Percentiles rank a stretch among this genome's conserved stretches.
Evolutionary conservation across 2,329 filamentous ascomycete genomes (phyloP).

Genomic region (Aulographum hederae): DNA sequence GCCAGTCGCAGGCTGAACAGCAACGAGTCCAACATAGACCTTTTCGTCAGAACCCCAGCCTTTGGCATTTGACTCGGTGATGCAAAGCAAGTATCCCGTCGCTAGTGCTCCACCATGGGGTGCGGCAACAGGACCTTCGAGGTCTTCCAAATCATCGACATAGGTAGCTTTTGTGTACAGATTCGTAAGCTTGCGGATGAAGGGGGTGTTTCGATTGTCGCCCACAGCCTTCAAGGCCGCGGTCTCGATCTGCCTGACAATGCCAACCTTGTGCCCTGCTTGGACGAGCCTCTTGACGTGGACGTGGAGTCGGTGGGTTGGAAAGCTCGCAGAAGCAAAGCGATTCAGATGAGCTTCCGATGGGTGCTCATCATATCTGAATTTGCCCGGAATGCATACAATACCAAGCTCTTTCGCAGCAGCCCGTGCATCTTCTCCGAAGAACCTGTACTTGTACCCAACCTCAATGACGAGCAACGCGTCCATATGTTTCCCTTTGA

Average conservation of each 20-base stretch:
- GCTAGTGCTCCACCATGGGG: constrained; percentile 35
- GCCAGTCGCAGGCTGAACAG: constrained; percentile 87
- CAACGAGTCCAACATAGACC: constrained; percentile 77
- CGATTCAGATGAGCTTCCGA: constrained; percentile 84
- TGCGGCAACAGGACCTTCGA: constrained; percentile 43
- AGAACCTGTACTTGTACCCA: constrained; percentile 95
- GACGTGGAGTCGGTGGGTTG: constrained; percentile 75
- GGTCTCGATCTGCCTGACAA: constrained; percentile 87
- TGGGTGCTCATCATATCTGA: constrained; percentile 81
- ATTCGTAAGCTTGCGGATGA: constrained; percentile 83
- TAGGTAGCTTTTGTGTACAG: constrained; percentile 98
- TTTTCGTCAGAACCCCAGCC: constrained; percentile 78
- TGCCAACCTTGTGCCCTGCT: constrained; percentile 88
- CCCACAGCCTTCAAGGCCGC: constrained; percentile 89
- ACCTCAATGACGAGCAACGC: constrained; percentile 86
- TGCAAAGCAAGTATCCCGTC: constrained; percentile 79
- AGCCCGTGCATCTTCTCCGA: constrained; percentile 79
- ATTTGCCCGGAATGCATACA: constrained; percentile 90
- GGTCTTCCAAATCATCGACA: constrained; percentile 75
- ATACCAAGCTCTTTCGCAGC: constrained; percentile 86
- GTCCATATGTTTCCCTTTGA: constrained; percentile 81
- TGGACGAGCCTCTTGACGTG: constrained; percentile 86
- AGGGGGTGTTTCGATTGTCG: constrained; percentile 84
- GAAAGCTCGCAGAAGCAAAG: constrained; percentile 92
- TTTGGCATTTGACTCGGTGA: constrained; percentile 71